These are phyloP conservation scores for Pueraria montana DNA, from an alignment of 306 rosid species.

Conservation along the genomic window DNA sequence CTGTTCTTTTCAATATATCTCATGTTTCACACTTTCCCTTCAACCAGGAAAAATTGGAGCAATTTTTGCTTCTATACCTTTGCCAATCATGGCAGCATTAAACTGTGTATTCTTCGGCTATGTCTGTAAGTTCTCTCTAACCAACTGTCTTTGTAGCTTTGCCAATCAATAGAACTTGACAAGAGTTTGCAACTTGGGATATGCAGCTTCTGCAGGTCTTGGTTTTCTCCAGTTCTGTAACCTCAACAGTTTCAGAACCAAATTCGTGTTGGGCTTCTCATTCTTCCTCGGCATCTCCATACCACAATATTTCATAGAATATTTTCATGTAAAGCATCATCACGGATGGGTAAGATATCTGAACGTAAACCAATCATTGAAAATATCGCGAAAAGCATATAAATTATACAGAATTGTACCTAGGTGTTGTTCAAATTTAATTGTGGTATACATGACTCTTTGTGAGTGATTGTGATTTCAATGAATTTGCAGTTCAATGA, in stretches of 20 bases:
- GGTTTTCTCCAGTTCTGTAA: constrained; percentile 90
- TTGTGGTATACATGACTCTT: not conserved
- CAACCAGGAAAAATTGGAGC: constrained; percentile 83
- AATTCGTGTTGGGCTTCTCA: constrained; percentile 76
- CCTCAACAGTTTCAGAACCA: constrained; percentile 86
- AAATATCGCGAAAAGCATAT: not conserved
- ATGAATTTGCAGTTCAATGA: constrained; percentile 63
- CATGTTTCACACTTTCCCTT: constrained; percentile 1
- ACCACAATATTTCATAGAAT: constrained; percentile 88
- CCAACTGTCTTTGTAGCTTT: not conserved
- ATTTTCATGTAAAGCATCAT: constrained; percentile 54
- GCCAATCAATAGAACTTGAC: constrained; percentile 3
- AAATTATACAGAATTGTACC: not conserved
- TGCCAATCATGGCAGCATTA: constrained; percentile 84
- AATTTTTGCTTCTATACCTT: constrained; percentile 77
- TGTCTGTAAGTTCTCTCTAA: constrained; percentile 64
- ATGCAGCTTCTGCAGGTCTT: constrained; percentile 84
- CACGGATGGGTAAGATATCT: constrained; percentile 75
- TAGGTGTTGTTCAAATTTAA: not conserved
- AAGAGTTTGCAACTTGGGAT: constrained; percentile 3
- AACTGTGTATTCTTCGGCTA: constrained; percentile 81
- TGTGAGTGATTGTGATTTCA: not conserved
- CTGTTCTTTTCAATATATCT: no score
- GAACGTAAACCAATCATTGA: constrained; percentile 1
- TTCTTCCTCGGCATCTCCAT: constrained; percentile 85